Evolutionary conservation across 2,329 filamentous ascomycete genomes (phyloP).

Genomic region (Colletotrichum caudatum): DNA sequence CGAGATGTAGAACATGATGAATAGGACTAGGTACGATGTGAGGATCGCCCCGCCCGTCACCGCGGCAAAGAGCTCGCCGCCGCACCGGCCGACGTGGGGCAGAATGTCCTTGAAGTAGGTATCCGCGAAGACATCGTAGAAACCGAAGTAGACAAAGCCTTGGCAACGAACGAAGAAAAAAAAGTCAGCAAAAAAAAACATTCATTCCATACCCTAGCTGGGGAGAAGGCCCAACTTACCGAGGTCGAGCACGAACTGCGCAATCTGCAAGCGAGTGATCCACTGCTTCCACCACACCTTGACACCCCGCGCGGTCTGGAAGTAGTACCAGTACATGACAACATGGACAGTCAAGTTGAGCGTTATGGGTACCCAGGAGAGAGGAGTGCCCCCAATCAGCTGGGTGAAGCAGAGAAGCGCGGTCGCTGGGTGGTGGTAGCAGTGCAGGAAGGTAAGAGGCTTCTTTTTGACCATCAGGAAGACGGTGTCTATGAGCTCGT

Average conservation of each 20-base stretch:
- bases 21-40: conserved; percentile 80
- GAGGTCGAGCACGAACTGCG: conserved; percentile 89
- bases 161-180: too few species aligned
- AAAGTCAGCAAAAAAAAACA: not conserved
- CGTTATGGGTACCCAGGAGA: conserved; percentile 87
- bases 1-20: conserved; percentile 82
- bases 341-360: conserved; percentile 89
- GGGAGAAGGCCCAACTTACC: conserved; percentile 65
- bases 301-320: conserved; percentile 89
- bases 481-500: conserved; percentile 87
- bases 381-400: conserved; percentile 83
- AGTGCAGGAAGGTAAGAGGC: conserved; percentile 92
- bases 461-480: conserved; percentile 97
- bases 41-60: conserved; percentile 79
- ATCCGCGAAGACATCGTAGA: conserved; percentile 81
- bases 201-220: not conserved
- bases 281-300: conserved; percentile 97
- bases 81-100: conserved; percentile 77
- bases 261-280: conserved; percentile 90
- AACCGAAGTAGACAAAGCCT: conserved; percentile 72
- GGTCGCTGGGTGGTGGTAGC: conserved; percentile 91
- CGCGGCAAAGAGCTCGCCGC: conserved; percentile 83
- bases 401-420: conserved; percentile 92
- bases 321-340: conserved; percentile 98
- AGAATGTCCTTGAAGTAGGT: conserved; percentile 75